Percentiles rank a stretch among this genome's conserved stretches.
These are phyloP conservation scores for Rhizopogon salebrosus DNA, from an alignment of 768 basidiomycete species.

Conservation along the genomic window DNA sequence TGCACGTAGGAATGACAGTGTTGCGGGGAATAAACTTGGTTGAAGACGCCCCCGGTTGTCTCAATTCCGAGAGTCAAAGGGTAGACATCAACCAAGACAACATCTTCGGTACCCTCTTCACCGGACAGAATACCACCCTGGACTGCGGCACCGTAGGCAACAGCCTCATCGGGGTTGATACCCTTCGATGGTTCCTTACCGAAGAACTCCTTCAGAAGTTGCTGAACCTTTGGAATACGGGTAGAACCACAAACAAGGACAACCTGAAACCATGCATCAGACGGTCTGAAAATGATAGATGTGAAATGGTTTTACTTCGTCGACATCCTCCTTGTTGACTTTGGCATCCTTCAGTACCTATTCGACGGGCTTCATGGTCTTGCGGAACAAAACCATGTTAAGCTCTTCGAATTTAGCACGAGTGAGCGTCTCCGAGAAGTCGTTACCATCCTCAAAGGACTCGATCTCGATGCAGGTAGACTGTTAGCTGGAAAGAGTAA, in stretches of 20 bases:
- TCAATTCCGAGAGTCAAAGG: slow-evolving; percentile 98
- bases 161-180: slow-evolving; percentile 99
- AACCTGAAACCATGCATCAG: slow-evolving; percentile 36
- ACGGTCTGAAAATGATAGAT: not conserved
- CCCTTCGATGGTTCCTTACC: slow-evolving; percentile 97
- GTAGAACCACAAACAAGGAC: slow-evolving; percentile 97
- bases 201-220: slow-evolving; percentile 97
- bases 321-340: slow-evolving; percentile 95
- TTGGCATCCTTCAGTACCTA: slow-evolving; percentile 97
- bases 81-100: slow-evolving; percentile 94
- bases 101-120: slow-evolving; percentile 82
- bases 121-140: slow-evolving; percentile 98
- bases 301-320: slow-evolving; percentile 53
- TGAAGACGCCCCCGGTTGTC: slow-evolving; percentile 97
- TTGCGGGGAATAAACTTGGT: slow-evolving; percentile 95
- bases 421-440: slow-evolving; percentile 95
- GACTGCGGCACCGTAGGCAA: slow-evolving; percentile 97
- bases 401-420: slow-evolving; percentile 99
- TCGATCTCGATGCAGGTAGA: slow-evolving; percentile 92
- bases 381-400: slow-evolving; percentile 98
- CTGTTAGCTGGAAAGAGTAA: slow-evolving; percentile 89
- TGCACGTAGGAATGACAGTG: slow-evolving; percentile 97
- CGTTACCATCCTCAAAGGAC: slow-evolving; percentile 91
- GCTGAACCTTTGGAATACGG: slow-evolving; percentile 98
- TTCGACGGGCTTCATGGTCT: slow-evolving; percentile 99